A percentile compares a stretch with the other conserved stretches of the same genome.
Evolutionary conservation across 441 rosid species (phyloP).

Genomic region (Geranium incanum): DNA sequence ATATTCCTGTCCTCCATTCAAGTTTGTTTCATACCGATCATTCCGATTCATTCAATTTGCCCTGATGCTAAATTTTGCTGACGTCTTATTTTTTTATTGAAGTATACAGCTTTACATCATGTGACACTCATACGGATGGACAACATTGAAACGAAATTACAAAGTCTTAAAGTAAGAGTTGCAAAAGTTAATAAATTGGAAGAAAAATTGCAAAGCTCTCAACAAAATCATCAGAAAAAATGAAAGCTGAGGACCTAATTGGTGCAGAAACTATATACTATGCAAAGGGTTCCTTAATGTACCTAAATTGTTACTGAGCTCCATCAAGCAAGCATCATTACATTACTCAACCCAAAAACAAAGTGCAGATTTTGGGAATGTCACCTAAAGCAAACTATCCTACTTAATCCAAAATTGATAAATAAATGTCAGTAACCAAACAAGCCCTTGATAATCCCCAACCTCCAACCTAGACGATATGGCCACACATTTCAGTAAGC

Average conservation of each 20-base stretch:
- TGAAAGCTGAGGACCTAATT: neutral
- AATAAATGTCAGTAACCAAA: neutral
- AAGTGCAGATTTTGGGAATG: no score
- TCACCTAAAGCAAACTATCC: no score
- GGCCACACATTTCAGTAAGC: neutral
- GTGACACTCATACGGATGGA: neutral
- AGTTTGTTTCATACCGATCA: neutral
- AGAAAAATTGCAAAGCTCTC: neutral
- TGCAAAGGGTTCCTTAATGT: no score
- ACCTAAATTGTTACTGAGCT: neutral
- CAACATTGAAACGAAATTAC: neutral
- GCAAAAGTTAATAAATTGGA: no score
- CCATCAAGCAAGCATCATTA: no score
- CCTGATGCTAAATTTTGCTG: neutral
- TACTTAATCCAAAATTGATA: no score
- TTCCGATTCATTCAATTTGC: neutral
- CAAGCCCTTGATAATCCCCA: neutral
- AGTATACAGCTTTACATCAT: neutral
- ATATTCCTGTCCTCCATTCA: neutral
- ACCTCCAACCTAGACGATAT: neutral
- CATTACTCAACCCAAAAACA: no score
- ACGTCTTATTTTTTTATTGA: no score
- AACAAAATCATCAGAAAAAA: neutral
- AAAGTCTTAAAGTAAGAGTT: no score
- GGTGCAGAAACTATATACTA: neutral